Base-by-base conservation (phyloP, 129 eudicot genomes). In the Gnaphalium uliginosum region DNA sequence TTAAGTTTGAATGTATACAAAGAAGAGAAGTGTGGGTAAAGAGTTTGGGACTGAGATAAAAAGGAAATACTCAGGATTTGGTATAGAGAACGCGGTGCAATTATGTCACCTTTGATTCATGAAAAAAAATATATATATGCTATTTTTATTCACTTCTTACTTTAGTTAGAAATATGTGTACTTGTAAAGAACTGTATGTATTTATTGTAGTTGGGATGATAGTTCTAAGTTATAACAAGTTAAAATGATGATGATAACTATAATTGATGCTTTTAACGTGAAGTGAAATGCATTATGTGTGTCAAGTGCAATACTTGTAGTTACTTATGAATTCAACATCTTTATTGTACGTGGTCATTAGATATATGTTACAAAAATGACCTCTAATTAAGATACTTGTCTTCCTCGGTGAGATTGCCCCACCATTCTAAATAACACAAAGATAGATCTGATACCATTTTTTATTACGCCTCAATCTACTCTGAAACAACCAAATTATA, bases 81-180 rank as follows among this genome's bases (percentile, higher is more conserved):
- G 27, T 69, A 7, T 50, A 22, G 30, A 69, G 74, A 48, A 24
- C 19, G 60, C 74, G 74, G 74, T 69, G 74, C 62, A 50, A 14
- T 69, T 69, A 69, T 69, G 62, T 48, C 59, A 48, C 24, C 17
- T 5, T 48, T 46, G 61, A 5, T 50, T 26, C 8, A 9, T 7
- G 17, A 14, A 46, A 8, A 10, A 39, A 14, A 39, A 4, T 35
- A 39, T 33, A 39, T 9, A 43, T 43, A 13, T 14, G n/a, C 53
- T 14, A 4, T 46, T 46, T 3, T 46, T 46, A 46, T 14, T 46
- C 18, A 4, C 14, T 46, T 43, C 51, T 43, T 43, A 43, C 51
- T 5, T 14, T 3, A 46, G 53, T 46, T 46, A 46, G n/a, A 46
- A 46, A 14, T 46, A 14, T 6, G 53, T 46, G 53, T 46, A 46